These are phyloP conservation scores for Cordia subcordata DNA, from an alignment of 257 asterid species.

Conservation along the genomic window DNA sequence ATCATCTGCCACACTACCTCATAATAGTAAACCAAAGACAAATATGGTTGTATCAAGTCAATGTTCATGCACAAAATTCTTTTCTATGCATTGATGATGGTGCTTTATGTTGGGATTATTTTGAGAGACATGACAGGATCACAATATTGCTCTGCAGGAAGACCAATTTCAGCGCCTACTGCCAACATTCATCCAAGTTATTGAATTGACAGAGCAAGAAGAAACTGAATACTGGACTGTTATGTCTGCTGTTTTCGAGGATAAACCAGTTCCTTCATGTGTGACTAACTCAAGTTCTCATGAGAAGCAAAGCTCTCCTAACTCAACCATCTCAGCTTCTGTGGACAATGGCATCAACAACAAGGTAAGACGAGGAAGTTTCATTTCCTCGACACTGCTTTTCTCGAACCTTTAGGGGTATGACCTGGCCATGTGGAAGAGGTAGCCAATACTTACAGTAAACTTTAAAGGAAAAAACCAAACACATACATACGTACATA, in stretches of 20 bases:
- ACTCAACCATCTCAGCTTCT: constrained; percentile 35
- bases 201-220: constrained; percentile 77
- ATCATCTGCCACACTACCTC: too few relatives aligned
- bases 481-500: too few relatives aligned
- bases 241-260: constrained; percentile 73
- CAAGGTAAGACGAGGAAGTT: constrained; percentile 47
- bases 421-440: too few relatives aligned
- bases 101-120: neutral
- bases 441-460: too few relatives aligned
- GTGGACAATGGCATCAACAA: constrained; percentile 65
- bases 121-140: neutral
- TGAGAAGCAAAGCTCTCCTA: constrained; percentile 24
- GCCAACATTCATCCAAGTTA: constrained; percentile 91
- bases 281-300: constrained; percentile 23
- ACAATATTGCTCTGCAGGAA: constrained; percentile 49
- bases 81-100: neutral
- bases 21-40: too few relatives aligned
- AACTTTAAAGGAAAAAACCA: too few relatives aligned
- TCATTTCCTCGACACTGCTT: neutral
- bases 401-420: neutral
- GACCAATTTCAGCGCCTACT: constrained; percentile 80
- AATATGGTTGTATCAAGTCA: too few relatives aligned
- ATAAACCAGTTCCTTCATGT: constrained; percentile 45
- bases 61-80: neutral
- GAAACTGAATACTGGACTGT: constrained; percentile 72